Evolutionary conservation across 2,329 filamentous ascomycete genomes (phyloP).

Genomic region (Fusarium clavum): DNA sequence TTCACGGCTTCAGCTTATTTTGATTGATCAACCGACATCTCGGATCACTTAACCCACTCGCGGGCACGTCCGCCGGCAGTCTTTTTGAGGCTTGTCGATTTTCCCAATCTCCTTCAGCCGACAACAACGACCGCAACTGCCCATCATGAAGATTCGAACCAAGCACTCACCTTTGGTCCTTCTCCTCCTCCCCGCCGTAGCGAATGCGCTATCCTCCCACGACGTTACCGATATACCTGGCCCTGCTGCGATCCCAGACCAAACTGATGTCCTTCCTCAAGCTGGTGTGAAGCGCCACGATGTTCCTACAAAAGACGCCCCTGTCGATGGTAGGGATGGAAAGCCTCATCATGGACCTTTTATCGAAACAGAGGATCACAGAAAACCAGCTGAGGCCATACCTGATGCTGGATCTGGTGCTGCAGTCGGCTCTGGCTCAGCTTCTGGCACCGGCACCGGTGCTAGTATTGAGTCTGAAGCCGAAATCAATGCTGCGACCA

Average conservation of each 20-base stretch:
- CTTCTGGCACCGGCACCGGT: background rate
- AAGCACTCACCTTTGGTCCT: conserved; percentile 67
- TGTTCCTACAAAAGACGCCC: conserved; percentile 76
- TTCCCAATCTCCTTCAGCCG: background rate
- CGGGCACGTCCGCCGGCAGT: conserved; percentile 28
- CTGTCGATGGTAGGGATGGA: conserved; percentile 92
- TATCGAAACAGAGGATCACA: conserved; percentile 66
- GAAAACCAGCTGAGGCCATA: conserved; percentile 41
- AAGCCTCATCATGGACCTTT: conserved; percentile 91
- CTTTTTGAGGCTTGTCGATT: conserved; percentile 13
- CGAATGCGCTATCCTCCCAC: conserved; percentile 56
- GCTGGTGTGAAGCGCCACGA: conserved; percentile 52
- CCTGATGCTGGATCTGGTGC: conserved; percentile 13
- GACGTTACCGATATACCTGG: conserved; percentile 40
- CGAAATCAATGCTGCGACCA: conserved; percentile 16
- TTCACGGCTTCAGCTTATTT: conserved; percentile 20
- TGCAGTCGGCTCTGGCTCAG: conserved; percentile 16
- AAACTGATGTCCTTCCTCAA: conserved; percentile 43
- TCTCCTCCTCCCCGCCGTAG: conserved; percentile 69
- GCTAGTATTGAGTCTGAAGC: conserved; percentile 6
- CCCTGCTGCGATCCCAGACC: conserved; percentile 44
- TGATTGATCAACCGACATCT: conserved; percentile 3
- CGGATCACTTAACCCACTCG: conserved; percentile 5
- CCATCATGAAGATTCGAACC: conserved; percentile 70
- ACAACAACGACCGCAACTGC: conserved; percentile 10